These are phyloP conservation scores for Hordeum marinum DNA, from an alignment of 176 grass and related monocot genomes.

Conservation along the genomic window DNA sequence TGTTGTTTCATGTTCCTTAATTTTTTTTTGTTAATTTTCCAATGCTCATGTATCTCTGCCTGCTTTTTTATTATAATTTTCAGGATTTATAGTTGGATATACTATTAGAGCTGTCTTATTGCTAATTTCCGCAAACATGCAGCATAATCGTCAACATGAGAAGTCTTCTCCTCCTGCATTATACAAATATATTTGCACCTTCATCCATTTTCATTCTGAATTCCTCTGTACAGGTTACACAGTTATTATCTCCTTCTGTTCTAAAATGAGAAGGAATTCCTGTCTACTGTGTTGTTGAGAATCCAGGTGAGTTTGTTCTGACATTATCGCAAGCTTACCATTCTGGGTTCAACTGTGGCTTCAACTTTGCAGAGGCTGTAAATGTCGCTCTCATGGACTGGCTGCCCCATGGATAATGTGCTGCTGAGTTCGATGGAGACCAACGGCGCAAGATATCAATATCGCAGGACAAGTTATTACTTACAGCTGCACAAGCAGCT, in stretches of 20 bases:
- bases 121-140: too few species aligned
- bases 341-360: conserved; percentile 87
- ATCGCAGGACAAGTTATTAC: conserved; percentile 76
- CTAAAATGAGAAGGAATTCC: conserved; percentile 82
- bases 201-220: background rate
- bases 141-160: too few species aligned
- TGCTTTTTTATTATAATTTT: too few species aligned
- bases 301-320: conserved; percentile 75
- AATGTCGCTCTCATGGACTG: conserved; percentile 85
- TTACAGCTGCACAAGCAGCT: conserved; percentile 57
- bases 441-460: conserved; percentile 72
- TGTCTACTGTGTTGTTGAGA: conserved; percentile 78
- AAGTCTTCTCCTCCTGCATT: background rate
- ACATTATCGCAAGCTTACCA: conserved; percentile 93
- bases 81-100: conserved; percentile 11
- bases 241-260: conserved; percentile 79
- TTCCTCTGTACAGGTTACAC: conserved; percentile 70
- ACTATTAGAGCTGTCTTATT: too few species aligned
- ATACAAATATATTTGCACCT: conserved; percentile 17
- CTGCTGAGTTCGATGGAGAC: conserved; percentile 71
- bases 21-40: background rate
- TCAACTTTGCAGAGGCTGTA: conserved; percentile 95
- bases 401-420: conserved; percentile 69
- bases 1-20: background rate
- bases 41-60: background rate